Conservation (phyloP, 371 early-diverging fungal species). For the Coemansia sp. region DNA sequence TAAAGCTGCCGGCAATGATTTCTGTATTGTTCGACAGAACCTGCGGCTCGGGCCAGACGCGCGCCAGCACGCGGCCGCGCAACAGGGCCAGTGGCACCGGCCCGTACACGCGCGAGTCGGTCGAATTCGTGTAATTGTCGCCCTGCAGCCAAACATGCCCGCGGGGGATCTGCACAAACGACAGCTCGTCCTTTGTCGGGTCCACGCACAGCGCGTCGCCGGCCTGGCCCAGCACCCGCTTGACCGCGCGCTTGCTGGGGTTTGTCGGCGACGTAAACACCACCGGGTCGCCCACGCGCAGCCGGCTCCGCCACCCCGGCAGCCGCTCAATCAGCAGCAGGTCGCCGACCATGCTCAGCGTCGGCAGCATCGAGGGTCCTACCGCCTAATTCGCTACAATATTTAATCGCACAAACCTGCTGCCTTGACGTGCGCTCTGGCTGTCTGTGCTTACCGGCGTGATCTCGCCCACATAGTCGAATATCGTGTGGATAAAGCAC, state of each 20-base stretch:
- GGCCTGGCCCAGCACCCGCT: constrained; percentile 60
- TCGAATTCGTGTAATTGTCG: constrained; percentile 62
- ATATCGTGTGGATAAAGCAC: constrained; percentile 45
- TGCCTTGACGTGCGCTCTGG: background rate
- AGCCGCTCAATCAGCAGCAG: constrained; percentile 56
- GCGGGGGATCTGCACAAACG: constrained; percentile 43
- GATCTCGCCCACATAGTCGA: constrained; percentile 47
- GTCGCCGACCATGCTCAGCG: constrained; percentile 57
- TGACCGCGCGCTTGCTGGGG: constrained; percentile 54
- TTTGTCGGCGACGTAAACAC: constrained; percentile 55
- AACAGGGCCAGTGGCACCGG: constrained; percentile 63
- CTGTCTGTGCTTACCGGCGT: constrained; percentile 33
- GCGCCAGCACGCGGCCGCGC: constrained; percentile 54
- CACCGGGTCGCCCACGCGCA: constrained; percentile 61
- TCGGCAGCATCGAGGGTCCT: constrained; percentile 69
- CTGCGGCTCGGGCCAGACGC: constrained; percentile 37
- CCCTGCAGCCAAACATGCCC: constrained; percentile 57
- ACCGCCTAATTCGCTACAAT: constrained; percentile 24
- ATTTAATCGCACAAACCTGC: background rate
- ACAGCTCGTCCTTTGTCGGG: constrained; percentile 30
- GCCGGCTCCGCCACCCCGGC: constrained; percentile 42
- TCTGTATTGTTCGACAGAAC: constrained; percentile 20
- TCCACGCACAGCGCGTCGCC: constrained; percentile 50
- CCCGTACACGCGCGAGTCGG: constrained; percentile 63
- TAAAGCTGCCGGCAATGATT: constrained; percentile 29